Conservation (phyloP, 345 rosid species). For the Salix viminalis region DNA sequence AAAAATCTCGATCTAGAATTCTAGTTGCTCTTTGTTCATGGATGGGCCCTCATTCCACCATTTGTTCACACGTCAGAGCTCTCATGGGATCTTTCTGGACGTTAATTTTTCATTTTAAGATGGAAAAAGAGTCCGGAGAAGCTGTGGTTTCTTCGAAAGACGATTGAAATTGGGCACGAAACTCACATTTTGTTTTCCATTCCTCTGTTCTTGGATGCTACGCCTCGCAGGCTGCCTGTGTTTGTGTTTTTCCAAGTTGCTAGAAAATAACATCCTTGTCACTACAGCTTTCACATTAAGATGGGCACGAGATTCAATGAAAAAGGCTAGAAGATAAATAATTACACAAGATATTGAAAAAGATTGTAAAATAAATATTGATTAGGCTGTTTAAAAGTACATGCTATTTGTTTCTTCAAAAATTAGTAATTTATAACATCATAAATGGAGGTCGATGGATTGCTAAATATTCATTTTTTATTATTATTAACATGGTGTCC, state of each 20-base stretch:
- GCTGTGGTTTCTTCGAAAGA: background rate
- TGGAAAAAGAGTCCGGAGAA: background rate
- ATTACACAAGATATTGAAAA: no score
- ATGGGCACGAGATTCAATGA: no score
- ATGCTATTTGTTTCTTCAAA: no score
- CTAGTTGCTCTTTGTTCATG: constrained; percentile 1
- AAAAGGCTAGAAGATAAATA: no score
- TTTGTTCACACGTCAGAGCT: background rate
- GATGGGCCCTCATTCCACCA: constrained; percentile 5
- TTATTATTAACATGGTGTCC: no score
- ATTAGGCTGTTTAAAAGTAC: no score
- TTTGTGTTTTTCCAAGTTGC: background rate
- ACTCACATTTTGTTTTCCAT: background rate
- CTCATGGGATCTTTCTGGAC: background rate
- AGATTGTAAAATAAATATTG: no score
- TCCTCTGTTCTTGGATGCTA: constrained; percentile 10
- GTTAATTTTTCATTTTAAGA: background rate
- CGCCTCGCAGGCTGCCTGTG: background rate
- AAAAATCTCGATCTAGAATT: constrained; percentile 17
- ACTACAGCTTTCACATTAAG: no score
- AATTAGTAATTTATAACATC: no score
- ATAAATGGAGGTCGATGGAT: no score
- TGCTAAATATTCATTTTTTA: no score
- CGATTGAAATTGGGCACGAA: background rate
- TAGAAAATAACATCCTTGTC: no score